phyloP scores from a whole-genome alignment of 495 filamentous ascomycete species.

The Astrocystis sublimbata region DNA sequence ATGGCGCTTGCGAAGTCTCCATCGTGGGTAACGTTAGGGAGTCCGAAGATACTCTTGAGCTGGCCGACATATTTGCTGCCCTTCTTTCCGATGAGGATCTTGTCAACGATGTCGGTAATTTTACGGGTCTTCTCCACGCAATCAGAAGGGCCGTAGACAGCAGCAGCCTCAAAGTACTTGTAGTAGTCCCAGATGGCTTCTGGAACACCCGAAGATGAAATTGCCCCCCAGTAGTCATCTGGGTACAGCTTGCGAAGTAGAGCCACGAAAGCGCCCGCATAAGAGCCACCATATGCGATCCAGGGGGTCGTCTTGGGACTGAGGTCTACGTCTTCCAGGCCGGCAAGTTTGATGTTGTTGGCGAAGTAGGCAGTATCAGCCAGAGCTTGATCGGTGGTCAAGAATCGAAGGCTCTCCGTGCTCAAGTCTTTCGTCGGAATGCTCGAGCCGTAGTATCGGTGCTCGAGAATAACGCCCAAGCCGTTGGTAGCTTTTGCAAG shows the following conservation, averaged over 20 bases:
- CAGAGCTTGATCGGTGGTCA: constrained; percentile 73
- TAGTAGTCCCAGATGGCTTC: constrained; percentile 72
- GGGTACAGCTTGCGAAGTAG: constrained; percentile 71
- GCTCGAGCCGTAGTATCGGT: constrained; percentile 70
- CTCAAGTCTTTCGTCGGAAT: constrained; percentile 60
- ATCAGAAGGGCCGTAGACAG: constrained; percentile 49
- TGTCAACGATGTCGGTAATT: constrained; percentile 62
- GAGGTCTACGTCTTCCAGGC: constrained; percentile 62
- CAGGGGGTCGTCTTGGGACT: constrained; percentile 60
- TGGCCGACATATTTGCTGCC: constrained; percentile 44
- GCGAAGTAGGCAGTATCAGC: constrained; percentile 75
- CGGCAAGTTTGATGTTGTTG: constrained; percentile 62
- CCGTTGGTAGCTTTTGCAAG: constrained; percentile 64
- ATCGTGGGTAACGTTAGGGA: constrained; percentile 57
- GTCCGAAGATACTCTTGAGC: constrained; percentile 62
- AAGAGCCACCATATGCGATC: constrained; percentile 74
- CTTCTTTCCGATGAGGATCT: constrained; percentile 59
- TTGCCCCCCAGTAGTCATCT: constrained; percentile 65
- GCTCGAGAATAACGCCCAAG: constrained; percentile 74
- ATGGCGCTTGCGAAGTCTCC: constrained; percentile 64
- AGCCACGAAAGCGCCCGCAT: constrained; percentile 71
- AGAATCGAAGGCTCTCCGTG: constrained; percentile 66
- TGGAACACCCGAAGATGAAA: constrained; percentile 70
- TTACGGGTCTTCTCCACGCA: constrained; percentile 60
- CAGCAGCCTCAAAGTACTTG: constrained; percentile 68